Base-by-base conservation (phyloP, 2,329 filamentous ascomycete genomes). In the Bipolaris victoriae region DNA sequence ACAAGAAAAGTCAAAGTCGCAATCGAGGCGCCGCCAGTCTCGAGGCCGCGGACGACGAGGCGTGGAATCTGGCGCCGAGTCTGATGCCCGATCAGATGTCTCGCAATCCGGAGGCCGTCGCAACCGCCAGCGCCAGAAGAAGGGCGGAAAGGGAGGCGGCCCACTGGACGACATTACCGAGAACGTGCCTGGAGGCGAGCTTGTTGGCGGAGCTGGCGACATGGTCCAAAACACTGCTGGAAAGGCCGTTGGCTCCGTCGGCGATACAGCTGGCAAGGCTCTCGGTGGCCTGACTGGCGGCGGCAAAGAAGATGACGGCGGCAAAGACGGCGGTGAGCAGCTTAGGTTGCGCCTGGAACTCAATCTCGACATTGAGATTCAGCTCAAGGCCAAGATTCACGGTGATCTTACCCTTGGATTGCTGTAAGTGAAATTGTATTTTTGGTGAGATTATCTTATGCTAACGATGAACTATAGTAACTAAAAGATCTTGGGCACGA, bases 361-460 rank as follows among this genome's bases (percentile, higher is more conserved):
- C 63, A 87, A 87, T 66, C 75, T 87, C 58, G 85, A 87, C 70
- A 85, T 87, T 69, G 85, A 87, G 69, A 81, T 87, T 52, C 83
- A 87, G 68, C 75, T 87, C 45, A 87, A 87, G 78, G 85, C 85
- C n/a, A 86, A 84, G 74, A 87, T 87, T 64, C 84, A 86, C 62
- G 85, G 85, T 76, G 85, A 87, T 66, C 76, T 87, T 58, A 87
- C 85, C n/a, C 70, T 87, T 52, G 84, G 81, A 70, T 66, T 83
- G 65, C 77, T 83, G 78, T 80, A 78, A 73, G 78, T 78, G 37
- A 31, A 11, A 5, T 31, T 11, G 10, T 31, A 10, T 31, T 31
- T 31, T 31, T 31, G 10, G 7, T 5, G 10, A 31, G 9, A 9
- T 31, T 31, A 13, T 18, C 20, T 3, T 7, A 15, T 35, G 58